Evolutionary conservation across 2,329 filamentous ascomycete genomes (phyloP).

Genomic region (Fusarium longipes): DNA sequence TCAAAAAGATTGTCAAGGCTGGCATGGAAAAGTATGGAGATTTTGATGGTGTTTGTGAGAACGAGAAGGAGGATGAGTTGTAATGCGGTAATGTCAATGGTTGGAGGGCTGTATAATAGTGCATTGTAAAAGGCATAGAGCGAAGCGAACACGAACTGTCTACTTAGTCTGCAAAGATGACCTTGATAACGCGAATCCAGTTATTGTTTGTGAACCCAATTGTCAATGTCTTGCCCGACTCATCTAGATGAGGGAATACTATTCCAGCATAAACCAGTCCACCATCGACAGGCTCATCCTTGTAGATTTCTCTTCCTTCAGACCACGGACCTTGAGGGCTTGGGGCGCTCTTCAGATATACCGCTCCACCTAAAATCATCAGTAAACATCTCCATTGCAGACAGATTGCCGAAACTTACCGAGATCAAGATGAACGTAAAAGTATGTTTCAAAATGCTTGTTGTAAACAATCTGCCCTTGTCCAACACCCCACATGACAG

Average conservation of each 20-base stretch:
- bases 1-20: slow-evolving; percentile 33
- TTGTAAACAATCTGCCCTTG: slow-evolving; percentile 55
- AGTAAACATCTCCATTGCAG: accelerated
- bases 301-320: slow-evolving; percentile 51
- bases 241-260: slow-evolving; percentile 54
- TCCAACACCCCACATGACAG: slow-evolving; percentile 53
- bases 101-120: background rate
- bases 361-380: slow-evolving; percentile 13
- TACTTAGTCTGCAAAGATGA: background rate
- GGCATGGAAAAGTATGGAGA: slow-evolving; percentile 40
- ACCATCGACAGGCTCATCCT: slow-evolving; percentile 48
- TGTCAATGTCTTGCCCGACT: slow-evolving; percentile 50
- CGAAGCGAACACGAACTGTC: accelerated
- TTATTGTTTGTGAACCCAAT: slow-evolving; percentile 56
- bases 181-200: slow-evolving; percentile 52
- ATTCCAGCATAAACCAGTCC: slow-evolving; percentile 52
- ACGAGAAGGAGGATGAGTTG: slow-evolving; percentile 30
- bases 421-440: slow-evolving; percentile 49
- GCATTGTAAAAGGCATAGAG: background rate
- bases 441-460: slow-evolving; percentile 50
- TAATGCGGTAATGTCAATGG: background rate
- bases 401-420: slow-evolving; percentile 4
- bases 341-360: slow-evolving; percentile 29
- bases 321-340: slow-evolving; percentile 52
- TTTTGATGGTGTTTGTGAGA: slow-evolving; percentile 40